Evolutionary conservation across 2,329 filamentous ascomycete species (phyloP), one percentile per base, ranked within the genome.

Genomic region (Verticillium klebahnii): DNA sequence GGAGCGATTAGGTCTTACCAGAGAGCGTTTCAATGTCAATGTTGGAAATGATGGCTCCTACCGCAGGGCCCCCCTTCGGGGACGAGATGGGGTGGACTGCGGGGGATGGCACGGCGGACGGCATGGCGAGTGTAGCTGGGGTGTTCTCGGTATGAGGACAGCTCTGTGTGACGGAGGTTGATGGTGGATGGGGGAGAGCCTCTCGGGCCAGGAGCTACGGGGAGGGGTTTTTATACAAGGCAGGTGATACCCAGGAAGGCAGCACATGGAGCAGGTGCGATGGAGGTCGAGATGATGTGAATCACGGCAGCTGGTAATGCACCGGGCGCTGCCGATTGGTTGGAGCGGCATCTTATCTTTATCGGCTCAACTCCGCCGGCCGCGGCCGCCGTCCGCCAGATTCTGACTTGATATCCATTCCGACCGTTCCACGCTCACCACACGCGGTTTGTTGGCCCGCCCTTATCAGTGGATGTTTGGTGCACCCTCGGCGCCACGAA

Each of bases 21-120:
- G 79, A 83, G 56, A 91, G 74, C 60, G 84, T 82, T 69, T 90
- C 85, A 50, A 90, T 74, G 67, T 89, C 81, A 40, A 82, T 77
- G 56, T 86, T 83, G 40, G 78, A 75, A 64, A 89, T 78, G 31
- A 82, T 71, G 11, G 85, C 87, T 1, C 88, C 88, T 61, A 91
- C 88, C 69, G 55, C 72, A 65, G 4, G 74, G 66, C 45, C 45
- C 1, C 9, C 45, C 3, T 19, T 19, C 12, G 2, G 19, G 31
- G 71, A 61, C n/a, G 67, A 45, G n/a, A 82, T 68, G 11, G 78
- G 78, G 25, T 75, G 68, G 50, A 81, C 69, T 19, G 67, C 71
- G 9, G 45, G 45, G 19, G 45, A 52, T 52, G 45, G 19, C n/a
- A 52, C 23, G 19, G 45, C 45, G 12, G 45, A 52, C n/a, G 45